These are phyloP conservation scores for Pleomassaria siparia DNA, from an alignment of 2,329 filamentous ascomycete genomes.

Conservation along the genomic window DNA sequence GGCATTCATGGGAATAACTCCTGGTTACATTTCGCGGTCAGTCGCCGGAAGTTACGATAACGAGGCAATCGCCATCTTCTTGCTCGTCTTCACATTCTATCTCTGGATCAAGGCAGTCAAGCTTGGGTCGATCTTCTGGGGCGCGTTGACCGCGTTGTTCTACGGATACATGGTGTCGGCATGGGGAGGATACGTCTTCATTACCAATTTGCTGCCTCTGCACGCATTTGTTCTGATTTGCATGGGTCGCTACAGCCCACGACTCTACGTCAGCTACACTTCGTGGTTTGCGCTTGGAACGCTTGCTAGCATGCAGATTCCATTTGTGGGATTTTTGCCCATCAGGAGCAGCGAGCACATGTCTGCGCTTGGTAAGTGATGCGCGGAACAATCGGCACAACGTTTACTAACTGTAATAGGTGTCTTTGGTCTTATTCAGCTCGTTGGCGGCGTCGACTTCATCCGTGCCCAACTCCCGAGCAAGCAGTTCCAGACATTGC, in stretches of 20 bases:
- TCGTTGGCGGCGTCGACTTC: conserved; percentile 90
- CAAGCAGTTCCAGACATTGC: conserved; percentile 90
- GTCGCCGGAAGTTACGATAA: conserved; percentile 99
- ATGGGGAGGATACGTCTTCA: conserved; percentile 99
- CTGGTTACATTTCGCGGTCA: conserved; percentile 96
- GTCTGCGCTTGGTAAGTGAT: conserved; percentile 78
- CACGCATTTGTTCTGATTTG: conserved; percentile 92
- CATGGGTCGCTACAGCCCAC: conserved; percentile 94
- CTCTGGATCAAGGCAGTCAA: conserved; percentile 99
- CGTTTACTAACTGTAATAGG: conserved; percentile 52
- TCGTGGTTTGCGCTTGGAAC: conserved; percentile 98
- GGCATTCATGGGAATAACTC: conserved; percentile 94
- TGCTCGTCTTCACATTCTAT: conserved; percentile 97
- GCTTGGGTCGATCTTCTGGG: conserved; percentile 95
- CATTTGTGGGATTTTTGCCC: conserved; percentile 95
- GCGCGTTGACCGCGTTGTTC: conserved; percentile 88
- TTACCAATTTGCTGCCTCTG: conserved; percentile 92
- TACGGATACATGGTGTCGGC: conserved; percentile 99
- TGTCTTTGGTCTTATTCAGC: conserved; percentile 92
- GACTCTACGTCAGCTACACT: conserved; percentile 93
- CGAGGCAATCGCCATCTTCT: conserved; percentile 98
- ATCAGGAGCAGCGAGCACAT: conserved; percentile 98
- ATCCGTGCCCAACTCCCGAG: conserved; percentile 84
- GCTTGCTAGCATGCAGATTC: conserved; percentile 97
- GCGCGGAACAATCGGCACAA: not conserved